Base-by-base conservation (phyloP, 2,329 filamentous ascomycete species). In the Fusarium abutilonis region DNA sequence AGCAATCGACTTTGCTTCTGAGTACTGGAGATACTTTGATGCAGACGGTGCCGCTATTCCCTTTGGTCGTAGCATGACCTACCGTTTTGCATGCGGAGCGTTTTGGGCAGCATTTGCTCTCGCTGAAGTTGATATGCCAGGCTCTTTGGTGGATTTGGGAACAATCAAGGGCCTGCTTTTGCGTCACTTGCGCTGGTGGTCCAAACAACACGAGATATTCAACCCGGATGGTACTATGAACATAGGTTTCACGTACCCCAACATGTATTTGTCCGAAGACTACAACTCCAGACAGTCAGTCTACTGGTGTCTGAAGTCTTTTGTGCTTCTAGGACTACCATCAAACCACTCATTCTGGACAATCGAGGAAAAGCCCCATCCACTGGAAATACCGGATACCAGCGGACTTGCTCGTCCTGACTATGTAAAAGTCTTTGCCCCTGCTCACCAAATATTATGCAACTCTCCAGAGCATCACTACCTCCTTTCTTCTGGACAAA, bases 281-380 rank as follows among this genome's bases (percentile, higher is more conserved):
- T 85, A 86, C 70, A 85, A 85, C 63, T 85, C 82, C 1, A 81
- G 82, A 0, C 82, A 85, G 56, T 84, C 82, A 0, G 74, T 77
- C 0, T 85, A 85, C 64, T 85, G 82, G 83, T 78, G 77, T 11
- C 67, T 84, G 28, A 85, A 85, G 55, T 77, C 78, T 0, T 76
- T 85, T 3, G 70, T 83, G 1, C 76, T 74, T 0, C 66, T 82
- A 0, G 74, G 71, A 0, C 56, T 84, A 0, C 58, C 72, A 0
- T 52, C 67, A 4, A 56, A 67, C 0, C 72, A 82, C 45, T 63
- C 72, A 0, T 85, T 85, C 52, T 85, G 83, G 82, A 67, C 65
- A 0, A 63, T 71, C 0, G 54, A 78, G 4, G 82, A 85, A 52
- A 47, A 61, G 1, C 56, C 70, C 0, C 67, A 72, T 42, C 73